Conservation (phyloP, 129 eudicot species). For the Erigeron canadensis region DNA sequence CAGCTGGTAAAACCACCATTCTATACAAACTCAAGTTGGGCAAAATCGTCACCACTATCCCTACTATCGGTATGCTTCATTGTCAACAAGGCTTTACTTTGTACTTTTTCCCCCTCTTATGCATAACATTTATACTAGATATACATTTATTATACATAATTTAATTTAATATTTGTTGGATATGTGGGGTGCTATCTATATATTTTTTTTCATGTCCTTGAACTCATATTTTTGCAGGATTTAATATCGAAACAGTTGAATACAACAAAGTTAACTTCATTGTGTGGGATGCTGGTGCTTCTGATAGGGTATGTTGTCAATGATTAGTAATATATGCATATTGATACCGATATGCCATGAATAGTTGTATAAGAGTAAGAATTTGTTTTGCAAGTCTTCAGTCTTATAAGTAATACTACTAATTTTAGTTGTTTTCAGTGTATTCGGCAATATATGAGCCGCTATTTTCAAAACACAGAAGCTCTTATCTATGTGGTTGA, state of each 20-base stretch:
- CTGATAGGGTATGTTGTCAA: slow-evolving; percentile 39
- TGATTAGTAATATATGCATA: slow-evolving; percentile 2
- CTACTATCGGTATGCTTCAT: slow-evolving; percentile 40
- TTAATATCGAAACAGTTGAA: slow-evolving; percentile 49
- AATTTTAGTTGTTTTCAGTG: slow-evolving; percentile 27
- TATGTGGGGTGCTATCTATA: not conserved
- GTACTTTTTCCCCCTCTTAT: too few species aligned
- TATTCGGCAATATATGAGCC: slow-evolving; percentile 45
- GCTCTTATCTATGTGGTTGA: slow-evolving; percentile 60
- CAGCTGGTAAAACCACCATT: slow-evolving; percentile 55
- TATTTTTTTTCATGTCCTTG: not conserved
- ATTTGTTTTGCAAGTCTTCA: not conserved
- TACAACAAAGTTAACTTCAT: slow-evolving; percentile 52
- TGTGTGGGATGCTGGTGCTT: slow-evolving; percentile 55
- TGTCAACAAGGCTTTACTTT: not conserved
- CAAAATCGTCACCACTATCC: slow-evolving; percentile 43
- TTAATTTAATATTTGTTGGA: not conserved
- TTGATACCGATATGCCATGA: not conserved
- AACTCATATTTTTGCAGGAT: slow-evolving; percentile 30
- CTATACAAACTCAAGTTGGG: slow-evolving; percentile 53
- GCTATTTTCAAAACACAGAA: slow-evolving; percentile 58
- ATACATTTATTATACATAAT: not conserved
- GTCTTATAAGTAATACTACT: not conserved
- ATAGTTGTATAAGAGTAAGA: not conserved
- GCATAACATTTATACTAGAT: not conserved